Evolutionary conservation across 2,329 filamentous ascomycete species (phyloP).

Genomic region (Aspergillus cejpii): DNA sequence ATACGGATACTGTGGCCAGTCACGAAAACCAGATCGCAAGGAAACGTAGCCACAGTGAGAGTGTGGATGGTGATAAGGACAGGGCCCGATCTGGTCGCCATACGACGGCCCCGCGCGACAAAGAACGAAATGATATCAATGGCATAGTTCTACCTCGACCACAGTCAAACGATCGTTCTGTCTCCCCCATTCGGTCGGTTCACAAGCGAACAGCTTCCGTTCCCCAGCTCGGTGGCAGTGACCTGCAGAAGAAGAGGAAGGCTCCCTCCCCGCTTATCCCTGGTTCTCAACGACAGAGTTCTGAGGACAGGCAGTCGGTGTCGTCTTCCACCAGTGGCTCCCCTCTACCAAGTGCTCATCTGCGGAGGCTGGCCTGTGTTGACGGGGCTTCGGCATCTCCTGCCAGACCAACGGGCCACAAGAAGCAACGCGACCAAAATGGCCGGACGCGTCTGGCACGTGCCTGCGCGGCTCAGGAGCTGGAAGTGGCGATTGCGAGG

Average conservation of each 20-base stretch:
- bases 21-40: slow-evolving; percentile 22
- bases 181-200: slow-evolving; percentile 31
- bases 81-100: slow-evolving; percentile 20
- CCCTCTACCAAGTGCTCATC: slow-evolving; percentile 36
- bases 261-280: slow-evolving; percentile 38
- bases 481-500: slow-evolving; percentile 68
- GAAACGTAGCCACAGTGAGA: slow-evolving; percentile 37
- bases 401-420: slow-evolving; percentile 60
- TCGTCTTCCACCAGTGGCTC: slow-evolving; percentile 43
- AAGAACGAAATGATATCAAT: slow-evolving; percentile 25
- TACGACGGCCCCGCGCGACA: slow-evolving; percentile 15
- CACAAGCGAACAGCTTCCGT: slow-evolving; percentile 36
- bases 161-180: slow-evolving; percentile 30
- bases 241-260: slow-evolving; percentile 31
- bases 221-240: slow-evolving; percentile 22
- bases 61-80: slow-evolving; percentile 26
- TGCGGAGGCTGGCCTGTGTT: slow-evolving; percentile 38
- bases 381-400: slow-evolving; percentile 53
- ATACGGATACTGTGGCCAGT: slow-evolving; percentile 11
- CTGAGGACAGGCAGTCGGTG: slow-evolving; percentile 42
- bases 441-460: slow-evolving; percentile 86
- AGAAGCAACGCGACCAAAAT: slow-evolving; percentile 85
- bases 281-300: slow-evolving; percentile 39
- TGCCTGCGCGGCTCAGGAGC: slow-evolving; percentile 77
- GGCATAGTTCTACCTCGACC: slow-evolving; percentile 24